Evolutionary conservation across 768 basidiomycete species (phyloP), one percentile per base, ranked within the genome.

Genomic region (Agaricus blazei): DNA sequence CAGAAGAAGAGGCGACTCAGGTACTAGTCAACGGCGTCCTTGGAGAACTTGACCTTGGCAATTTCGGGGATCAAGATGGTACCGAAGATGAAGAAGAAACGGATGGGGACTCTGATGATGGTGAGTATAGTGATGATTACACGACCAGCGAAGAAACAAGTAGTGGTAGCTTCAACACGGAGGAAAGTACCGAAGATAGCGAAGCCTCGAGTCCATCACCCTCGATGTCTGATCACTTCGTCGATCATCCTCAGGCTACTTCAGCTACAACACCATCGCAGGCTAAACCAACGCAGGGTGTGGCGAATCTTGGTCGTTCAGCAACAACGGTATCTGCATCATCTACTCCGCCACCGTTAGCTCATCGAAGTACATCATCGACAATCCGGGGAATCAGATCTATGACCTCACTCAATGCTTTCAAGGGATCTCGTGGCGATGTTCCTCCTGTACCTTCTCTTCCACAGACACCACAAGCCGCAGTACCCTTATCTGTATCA

Each of bases 1-100:
- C 81, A 1, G 88, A 91, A 64, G 92, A 97, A 59, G 89, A 93
- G 64, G 88, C 87, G n/a, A 80, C 88, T 4, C 83, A 83, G 58
- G 84, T 79, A 14, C 75, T 98, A 38, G 84, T 98, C 45, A 82
- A 90, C 59, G 82, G 85, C 46, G 82, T 98, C 31, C 84, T 94
- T 49, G 80, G 79, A 15, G 91, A 93, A 63, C 77, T 98, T 48
- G 84, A 83, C 66, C 85, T 98, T 58, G 85, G 88, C 9, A 88
- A 90, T 37, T 73, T 95, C 42, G 81, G 89, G 29, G 76, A 79
- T 49, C 91, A 84, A 3, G 90, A 93, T 63, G 90, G 83, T 8
- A 78, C 87, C 48, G 94, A 95, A 51, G 88, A 84, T 5, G 91
- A 87, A 3, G 87, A 92, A 62, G 84, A 83, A 61, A 79, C 72